phyloP scores from a whole-genome alignment of 805 yeast genomes.

The Cyberlindnera mrakii region DNA sequence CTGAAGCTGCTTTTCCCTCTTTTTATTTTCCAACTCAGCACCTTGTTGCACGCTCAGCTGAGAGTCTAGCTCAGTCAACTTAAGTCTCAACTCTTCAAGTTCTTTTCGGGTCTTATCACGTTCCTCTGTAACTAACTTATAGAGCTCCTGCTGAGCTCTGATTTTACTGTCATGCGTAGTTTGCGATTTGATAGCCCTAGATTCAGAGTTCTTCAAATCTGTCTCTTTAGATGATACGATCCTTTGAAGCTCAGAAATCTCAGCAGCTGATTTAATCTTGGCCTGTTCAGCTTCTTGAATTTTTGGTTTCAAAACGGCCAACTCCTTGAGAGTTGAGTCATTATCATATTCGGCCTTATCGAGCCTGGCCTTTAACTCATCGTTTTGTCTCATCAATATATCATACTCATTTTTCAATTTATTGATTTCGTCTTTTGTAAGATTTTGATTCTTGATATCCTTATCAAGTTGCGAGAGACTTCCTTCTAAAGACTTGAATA shows the following conservation, averaged over 20 bases:
- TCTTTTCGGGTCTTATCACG: constrained; percentile 25
- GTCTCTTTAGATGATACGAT: neutral
- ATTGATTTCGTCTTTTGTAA: constrained; percentile 2
- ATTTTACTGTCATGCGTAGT: constrained; percentile 30
- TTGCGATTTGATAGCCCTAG: constrained; percentile 14
- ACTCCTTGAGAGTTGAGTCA: neutral
- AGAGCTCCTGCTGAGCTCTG: constrained; percentile 29
- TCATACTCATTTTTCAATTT: constrained; percentile 3
- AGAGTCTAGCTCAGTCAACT: constrained; percentile 14
- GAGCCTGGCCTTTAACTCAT: constrained; percentile 1
- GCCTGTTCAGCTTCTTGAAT: neutral
- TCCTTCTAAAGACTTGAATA: neutral
- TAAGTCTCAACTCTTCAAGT: constrained; percentile 11
- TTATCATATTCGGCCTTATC: neutral
- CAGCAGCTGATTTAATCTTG: neutral
- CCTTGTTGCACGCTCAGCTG: constrained; percentile 3
- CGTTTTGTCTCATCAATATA: constrained; percentile 1
- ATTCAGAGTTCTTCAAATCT: constrained; percentile 8
- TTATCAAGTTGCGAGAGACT: constrained; percentile 10
- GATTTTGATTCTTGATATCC: constrained; percentile 16
- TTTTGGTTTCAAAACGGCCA: neutral
- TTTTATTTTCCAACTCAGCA: constrained; percentile 2
- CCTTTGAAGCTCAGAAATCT: neutral
- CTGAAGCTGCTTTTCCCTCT: constrained; percentile 16
- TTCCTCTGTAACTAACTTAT: constrained; percentile 24